Conservation (phyloP, 306 rosid species). For the Mucuna pruriens region DNA sequence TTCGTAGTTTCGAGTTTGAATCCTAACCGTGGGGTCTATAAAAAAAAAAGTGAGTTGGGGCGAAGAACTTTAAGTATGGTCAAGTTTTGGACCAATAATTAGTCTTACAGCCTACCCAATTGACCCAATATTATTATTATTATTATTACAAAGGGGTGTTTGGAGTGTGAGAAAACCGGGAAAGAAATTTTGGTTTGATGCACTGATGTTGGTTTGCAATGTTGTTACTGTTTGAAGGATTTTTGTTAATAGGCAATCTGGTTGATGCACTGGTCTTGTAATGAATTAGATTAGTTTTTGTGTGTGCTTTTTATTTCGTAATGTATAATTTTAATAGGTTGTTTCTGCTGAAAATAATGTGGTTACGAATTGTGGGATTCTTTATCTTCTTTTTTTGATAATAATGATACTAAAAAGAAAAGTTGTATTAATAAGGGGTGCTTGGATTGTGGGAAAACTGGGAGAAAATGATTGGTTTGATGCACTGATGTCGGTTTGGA, state of each 20-base stretch:
- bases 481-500: conserved; percentile 15
- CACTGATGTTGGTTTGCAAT: neutral
- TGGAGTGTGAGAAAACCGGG: neutral
- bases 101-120: no score
- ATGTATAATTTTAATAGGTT: neutral
- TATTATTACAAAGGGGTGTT: neutral
- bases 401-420: neutral
- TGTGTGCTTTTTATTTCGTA: neutral
- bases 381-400: neutral
- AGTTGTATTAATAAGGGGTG: neutral
- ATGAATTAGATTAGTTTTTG: neutral
- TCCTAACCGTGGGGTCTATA: no score
- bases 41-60: no score
- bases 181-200: neutral
- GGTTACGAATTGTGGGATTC: neutral
- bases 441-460: conserved; percentile 1
- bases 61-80: no score
- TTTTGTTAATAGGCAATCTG: neutral
- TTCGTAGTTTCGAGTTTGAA: no score
- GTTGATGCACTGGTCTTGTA: neutral
- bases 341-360: neutral
- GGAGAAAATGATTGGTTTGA: neutral
- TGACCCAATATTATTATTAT: neutral
- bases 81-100: no score
- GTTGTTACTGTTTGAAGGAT: neutral